Conservation (phyloP, 2,329 filamentous ascomycete species). For the Arachnomyces sp. region DNA sequence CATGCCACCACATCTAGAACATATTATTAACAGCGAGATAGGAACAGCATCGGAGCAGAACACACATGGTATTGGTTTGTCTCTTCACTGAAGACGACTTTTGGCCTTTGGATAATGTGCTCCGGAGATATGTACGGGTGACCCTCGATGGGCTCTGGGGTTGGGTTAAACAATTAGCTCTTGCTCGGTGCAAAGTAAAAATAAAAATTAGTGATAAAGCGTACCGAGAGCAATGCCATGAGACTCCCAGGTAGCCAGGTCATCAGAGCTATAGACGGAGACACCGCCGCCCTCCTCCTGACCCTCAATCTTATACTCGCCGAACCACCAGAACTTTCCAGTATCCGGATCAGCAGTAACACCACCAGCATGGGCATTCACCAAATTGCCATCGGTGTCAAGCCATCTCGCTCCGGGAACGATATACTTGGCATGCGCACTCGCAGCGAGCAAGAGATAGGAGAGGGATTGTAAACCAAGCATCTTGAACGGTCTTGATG, state of each 20-base stretch:
- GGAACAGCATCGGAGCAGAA: not conserved
- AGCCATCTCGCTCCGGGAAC: conserved; percentile 56
- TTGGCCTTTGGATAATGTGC: conserved; percentile 55
- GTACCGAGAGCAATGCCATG: conserved; percentile 51
- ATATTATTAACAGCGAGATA: not conserved
- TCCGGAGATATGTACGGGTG: conserved; percentile 49
- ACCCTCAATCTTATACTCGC: conserved; percentile 54
- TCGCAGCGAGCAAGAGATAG: conserved; percentile 2
- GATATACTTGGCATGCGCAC: conserved; percentile 45
- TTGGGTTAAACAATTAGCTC: too few species aligned
- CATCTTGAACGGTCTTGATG: too few species aligned
- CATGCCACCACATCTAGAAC: conserved; percentile 52
- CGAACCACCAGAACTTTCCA: conserved; percentile 54
- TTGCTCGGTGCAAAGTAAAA: too few species aligned
- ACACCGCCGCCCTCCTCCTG: conserved; percentile 55
- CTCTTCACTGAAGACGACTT: conserved; percentile 50
- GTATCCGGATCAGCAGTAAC: conserved; percentile 46
- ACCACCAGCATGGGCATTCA: conserved; percentile 56
- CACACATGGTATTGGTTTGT: conserved; percentile 50
- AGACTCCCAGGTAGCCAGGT: conserved; percentile 52
- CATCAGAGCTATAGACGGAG: conserved; percentile 54
- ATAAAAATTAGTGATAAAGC: too few species aligned
- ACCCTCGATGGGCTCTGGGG: conserved; percentile 43
- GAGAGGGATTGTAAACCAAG: too few species aligned
- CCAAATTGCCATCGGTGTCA: conserved; percentile 52